Base-by-base conservation (phyloP, 352 stramenopile species). In the Hyaloperonospora arabidopsidis region DNA sequence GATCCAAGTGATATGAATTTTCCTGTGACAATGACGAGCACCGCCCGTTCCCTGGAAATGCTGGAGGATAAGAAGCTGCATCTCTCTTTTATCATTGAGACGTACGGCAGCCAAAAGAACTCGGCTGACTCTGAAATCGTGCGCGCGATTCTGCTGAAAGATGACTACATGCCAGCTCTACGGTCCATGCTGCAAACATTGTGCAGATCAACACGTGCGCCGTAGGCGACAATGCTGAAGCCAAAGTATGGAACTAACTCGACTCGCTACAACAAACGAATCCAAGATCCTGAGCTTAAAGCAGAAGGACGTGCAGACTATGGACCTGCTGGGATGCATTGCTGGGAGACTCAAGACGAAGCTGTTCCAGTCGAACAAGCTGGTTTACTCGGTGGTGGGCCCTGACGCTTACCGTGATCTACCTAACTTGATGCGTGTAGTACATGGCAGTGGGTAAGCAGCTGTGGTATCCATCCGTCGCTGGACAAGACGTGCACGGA, bases 61-160 rank as follows among this genome's bases (percentile, higher is more conserved):
- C 19, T 68, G 28, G 59, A 71, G 39, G 73, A 83, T 25, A 56
- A 73, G 8, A 43, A 64, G 19, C 41, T 52, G 19, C 23, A 45
- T 17, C 65, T 70, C 18, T 82, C 76, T 29, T 93, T 93, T 60
- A 89, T 77, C 66, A 90, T 93, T 39, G 81, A 92, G 59, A 99
- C 96, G 12, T 98, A 98, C 74, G 96, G 97, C 8, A 99, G 97
- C 80, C 95, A 99, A 81, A 99, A n/a, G 96, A 99, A 99, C 75
- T 93, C 97, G 45, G 93, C 89, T 53, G 97, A 99, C 76, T 97
- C 87, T 48, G 96, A 99, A 65, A 98, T 99, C 71, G 95, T 99
- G 40, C 82, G 87, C 15, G 80, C 88, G 34, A 93, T 99, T 34
- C 72, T 99, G 21, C 59, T 97, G 36, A 72, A 86, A 50, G 41